Evolutionary conservation across 805 yeast genomes (phyloP).

Genomic region (Clavispora vitiphila): DNA sequence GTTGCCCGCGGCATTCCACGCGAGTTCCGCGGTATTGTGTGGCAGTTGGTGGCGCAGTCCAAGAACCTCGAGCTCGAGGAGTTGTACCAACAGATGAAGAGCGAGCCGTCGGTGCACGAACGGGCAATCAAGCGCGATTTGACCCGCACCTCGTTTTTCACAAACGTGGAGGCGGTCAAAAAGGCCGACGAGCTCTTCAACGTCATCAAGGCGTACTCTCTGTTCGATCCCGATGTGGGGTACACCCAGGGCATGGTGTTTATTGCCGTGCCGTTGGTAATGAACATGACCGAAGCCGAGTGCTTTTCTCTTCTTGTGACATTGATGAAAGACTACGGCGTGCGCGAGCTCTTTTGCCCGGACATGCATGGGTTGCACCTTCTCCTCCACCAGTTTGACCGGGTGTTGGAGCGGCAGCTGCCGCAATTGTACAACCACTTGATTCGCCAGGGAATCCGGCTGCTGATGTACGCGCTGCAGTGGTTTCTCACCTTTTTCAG

Average conservation of each 20-base stretch:
- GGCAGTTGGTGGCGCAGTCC: slow-evolving; percentile 86
- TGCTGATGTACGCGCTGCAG: slow-evolving; percentile 96
- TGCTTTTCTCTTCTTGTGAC: slow-evolving; percentile 77
- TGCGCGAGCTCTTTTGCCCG: slow-evolving; percentile 72
- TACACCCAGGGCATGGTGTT: slow-evolving; percentile 99
- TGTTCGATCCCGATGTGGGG: slow-evolving; percentile 89
- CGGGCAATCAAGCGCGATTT: slow-evolving; percentile 77
- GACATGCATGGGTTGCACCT: slow-evolving; percentile 93
- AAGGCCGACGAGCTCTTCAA: slow-evolving; percentile 62
- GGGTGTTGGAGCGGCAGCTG: slow-evolving; percentile 69
- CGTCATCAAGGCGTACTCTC: slow-evolving; percentile 77
- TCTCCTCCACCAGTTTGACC: slow-evolving; percentile 82
- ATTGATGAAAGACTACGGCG: slow-evolving; percentile 79
- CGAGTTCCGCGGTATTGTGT: slow-evolving; percentile 80
- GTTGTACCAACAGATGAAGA: slow-evolving; percentile 47
- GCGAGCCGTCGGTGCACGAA: slow-evolving; percentile 57
- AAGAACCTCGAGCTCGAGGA: slow-evolving; percentile 63
- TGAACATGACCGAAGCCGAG: slow-evolving; percentile 79
- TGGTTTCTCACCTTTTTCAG: slow-evolving; percentile 97
- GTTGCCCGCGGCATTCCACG: slow-evolving; percentile 73
- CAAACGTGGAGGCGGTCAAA: slow-evolving; percentile 47
- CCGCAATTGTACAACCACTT: slow-evolving; percentile 76
- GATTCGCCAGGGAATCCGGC: slow-evolving; percentile 77
- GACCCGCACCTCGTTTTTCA: slow-evolving; percentile 78
- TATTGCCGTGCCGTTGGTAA: slow-evolving; percentile 74